Base-by-base conservation (phyloP, 169 alveolate species). In the Cryptosporidium xiaoi region DNA sequence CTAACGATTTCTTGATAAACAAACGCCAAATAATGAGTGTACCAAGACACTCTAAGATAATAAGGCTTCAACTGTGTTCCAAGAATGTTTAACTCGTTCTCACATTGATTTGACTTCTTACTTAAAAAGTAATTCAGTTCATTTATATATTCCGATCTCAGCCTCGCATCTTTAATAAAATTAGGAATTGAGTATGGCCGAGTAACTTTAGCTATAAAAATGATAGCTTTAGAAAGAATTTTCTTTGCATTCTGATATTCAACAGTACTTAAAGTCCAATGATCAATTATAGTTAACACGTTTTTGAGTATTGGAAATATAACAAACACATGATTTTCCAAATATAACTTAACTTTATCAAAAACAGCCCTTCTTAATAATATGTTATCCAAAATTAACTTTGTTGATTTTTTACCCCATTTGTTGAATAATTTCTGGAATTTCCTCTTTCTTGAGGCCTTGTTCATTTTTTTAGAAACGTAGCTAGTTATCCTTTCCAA, bases 1-100 rank as follows among this genome's bases (percentile, higher is more conserved):
- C 44, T 48, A 58, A 55, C 56, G 33, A 66, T 60, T 31, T 77
- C 87, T 1, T 60, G 34, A 20, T 24, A 10, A 20, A 60, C 12
- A 8, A 40, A 40, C 27, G 24, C 12, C 20, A 56, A 36, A 24
- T 77, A 77, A 4, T 77, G 40, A 15, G 46, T 13, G 48, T 60
- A 77, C 87, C 87, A 77, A 27, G 53, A 77, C 15, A 77, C 56
- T 33, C 29, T 77, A 15, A 60, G 34, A 15, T 60, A 60, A 15
- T 77, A 77, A 27, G 69, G 65, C 27, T 13, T 33, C 20, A 77
- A 29, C 12, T 18, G 58, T 16, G 58, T 46, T 4, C 87, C 87
- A 58, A 60, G 50, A 16, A 56, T 44, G 1, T 12, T 24, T 36
- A 77, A 20, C 16, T 60, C 53, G 6, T 44, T 60, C 7, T 20